Evolutionary conservation across 2,329 filamentous ascomycete species (phyloP).

Genomic region (Exserohilum turcica): DNA sequence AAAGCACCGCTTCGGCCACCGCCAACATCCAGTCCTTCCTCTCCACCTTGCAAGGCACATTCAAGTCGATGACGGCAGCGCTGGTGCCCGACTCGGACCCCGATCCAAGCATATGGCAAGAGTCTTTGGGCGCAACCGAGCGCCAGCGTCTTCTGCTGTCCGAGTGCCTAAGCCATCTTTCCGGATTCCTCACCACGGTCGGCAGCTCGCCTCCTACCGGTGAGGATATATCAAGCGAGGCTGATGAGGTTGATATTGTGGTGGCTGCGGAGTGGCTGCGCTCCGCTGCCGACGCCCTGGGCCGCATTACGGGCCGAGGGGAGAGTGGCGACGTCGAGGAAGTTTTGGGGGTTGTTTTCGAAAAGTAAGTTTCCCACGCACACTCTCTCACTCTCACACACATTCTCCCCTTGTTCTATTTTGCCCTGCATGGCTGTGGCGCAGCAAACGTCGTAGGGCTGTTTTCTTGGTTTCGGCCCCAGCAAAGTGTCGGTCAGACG

Average conservation of each 20-base stretch:
- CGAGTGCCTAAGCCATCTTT: constrained; percentile 72
- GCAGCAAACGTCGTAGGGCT: too few species aligned
- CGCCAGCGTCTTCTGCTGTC: constrained; percentile 82
- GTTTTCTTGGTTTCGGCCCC: constrained; percentile 9
- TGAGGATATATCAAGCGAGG: background rate
- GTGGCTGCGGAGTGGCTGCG: constrained; percentile 88
- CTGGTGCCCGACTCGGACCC: constrained; percentile 49
- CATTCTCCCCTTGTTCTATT: constrained; percentile 1
- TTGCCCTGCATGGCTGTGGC: background rate
- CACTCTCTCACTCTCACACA: too few species aligned
- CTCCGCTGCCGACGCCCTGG: constrained; percentile 50
- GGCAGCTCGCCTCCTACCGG: constrained; percentile 7
- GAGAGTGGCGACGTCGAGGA: constrained; percentile 91
- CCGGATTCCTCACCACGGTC: constrained; percentile 71
- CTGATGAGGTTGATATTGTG: constrained; percentile 75
- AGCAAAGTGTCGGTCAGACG: constrained; percentile 8
- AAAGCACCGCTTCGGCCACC: constrained; percentile 62
- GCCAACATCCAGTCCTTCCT: constrained; percentile 74
- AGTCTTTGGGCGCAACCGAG: constrained; percentile 87
- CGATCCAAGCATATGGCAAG: constrained; percentile 73
- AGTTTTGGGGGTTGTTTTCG: constrained; percentile 93
- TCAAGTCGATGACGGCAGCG: constrained; percentile 70
- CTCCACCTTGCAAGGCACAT: constrained; percentile 67
- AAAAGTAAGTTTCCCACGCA: constrained; percentile 94
- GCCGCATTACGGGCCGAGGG: constrained; percentile 84